phyloP scores from a whole-genome alignment of 2,329 filamentous ascomycete species.

The Aspergillus candidus region DNA sequence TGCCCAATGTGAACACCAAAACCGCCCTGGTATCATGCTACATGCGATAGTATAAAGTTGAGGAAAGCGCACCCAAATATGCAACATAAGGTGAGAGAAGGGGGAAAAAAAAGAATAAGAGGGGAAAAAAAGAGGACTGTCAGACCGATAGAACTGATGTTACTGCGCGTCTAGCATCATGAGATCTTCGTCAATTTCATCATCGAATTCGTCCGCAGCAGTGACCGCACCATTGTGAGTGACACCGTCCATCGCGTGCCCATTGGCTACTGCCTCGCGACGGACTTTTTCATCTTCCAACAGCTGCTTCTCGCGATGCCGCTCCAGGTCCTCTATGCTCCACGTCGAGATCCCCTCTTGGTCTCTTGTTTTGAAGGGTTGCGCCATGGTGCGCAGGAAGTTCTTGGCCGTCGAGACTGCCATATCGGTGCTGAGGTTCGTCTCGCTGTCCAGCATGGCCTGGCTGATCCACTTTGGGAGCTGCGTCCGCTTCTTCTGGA shows the following conservation, averaged over 20 bases:
- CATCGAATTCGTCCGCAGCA: slow-evolving; percentile 34
- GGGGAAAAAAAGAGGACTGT: slow-evolving; percentile 2
- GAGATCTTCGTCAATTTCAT: slow-evolving; percentile 39
- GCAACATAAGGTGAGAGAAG: slow-evolving; percentile 4
- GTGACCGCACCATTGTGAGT: slow-evolving; percentile 18
- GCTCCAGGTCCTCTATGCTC: slow-evolving; percentile 71
- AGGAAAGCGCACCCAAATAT: slow-evolving; percentile 14
- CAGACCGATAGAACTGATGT: slow-evolving; percentile 6
- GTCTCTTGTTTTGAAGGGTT: slow-evolving; percentile 74
- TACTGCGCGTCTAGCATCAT: slow-evolving; percentile 36
- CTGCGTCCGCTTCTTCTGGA: slow-evolving; percentile 83
- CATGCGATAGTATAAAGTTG: slow-evolving; percentile 17
- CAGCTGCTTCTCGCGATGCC: slow-evolving; percentile 63
- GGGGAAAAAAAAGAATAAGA: slow-evolving; percentile 2
- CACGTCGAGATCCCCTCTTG: slow-evolving; percentile 93
- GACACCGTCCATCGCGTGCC: slow-evolving; percentile 18
- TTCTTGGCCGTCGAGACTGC: slow-evolving; percentile 81
- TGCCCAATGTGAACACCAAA: slow-evolving; percentile 16
- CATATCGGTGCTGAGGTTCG: slow-evolving; percentile 92
- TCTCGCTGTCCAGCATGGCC: slow-evolving; percentile 75
- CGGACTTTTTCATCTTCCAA: slow-evolving; percentile 61
- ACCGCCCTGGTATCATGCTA: slow-evolving; percentile 18
- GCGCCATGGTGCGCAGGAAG: slow-evolving; percentile 86
- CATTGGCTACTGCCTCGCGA: slow-evolving; percentile 44
- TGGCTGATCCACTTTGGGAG: slow-evolving; percentile 96